A percentile compares a stretch with the other conserved stretches of the same genome.
These are phyloP conservation scores for Jacaranda mimosifolia DNA, from an alignment of 257 asterid species.

Conservation along the genomic window DNA sequence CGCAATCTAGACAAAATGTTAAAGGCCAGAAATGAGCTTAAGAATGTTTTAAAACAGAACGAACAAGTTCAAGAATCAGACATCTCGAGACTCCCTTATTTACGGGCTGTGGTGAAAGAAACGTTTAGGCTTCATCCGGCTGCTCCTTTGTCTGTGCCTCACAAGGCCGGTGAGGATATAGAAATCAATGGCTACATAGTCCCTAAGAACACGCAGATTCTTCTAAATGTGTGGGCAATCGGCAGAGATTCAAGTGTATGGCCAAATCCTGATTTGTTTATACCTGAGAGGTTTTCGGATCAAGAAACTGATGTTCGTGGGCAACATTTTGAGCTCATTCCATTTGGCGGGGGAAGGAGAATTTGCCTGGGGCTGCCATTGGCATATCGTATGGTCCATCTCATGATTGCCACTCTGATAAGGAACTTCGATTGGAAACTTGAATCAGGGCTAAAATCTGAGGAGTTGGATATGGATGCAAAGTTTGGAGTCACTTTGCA, in stretches of 20 bases:
- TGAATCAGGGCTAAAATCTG: slow-evolving; percentile 9
- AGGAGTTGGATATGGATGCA: slow-evolving; percentile 40
- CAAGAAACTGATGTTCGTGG: slow-evolving; percentile 20
- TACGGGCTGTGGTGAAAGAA: too few species aligned
- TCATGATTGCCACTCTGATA: slow-evolving; percentile 37
- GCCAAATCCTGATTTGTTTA: too few species aligned
- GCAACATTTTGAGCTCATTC: slow-evolving; percentile 34
- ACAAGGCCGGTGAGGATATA: not conserved
- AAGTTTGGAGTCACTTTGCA: slow-evolving; percentile 32
- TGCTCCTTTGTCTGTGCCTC: slow-evolving; percentile 16
- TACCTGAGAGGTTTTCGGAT: not conserved
- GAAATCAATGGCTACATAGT: slow-evolving; percentile 28
- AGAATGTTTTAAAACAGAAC: slow-evolving; percentile 11
- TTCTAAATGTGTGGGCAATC: too few species aligned
- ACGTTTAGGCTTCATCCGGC: slow-evolving; percentile 27
- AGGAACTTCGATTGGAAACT: slow-evolving; percentile 39
- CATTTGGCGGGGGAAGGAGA: slow-evolving; percentile 37
- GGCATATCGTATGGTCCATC: slow-evolving; percentile 40
- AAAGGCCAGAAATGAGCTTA: slow-evolving; percentile 12
- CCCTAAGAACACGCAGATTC: too few species aligned
- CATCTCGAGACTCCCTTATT: slow-evolving; percentile 39
- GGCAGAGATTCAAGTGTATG: too few species aligned
- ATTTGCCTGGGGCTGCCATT: slow-evolving; percentile 40
- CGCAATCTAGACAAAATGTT: too few species aligned
- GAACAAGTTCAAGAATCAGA: slow-evolving; percentile 39